Evolutionary conservation across 176 grass and related monocot genomes (phyloP).

Genomic region (Phyllostachys edulis): DNA sequence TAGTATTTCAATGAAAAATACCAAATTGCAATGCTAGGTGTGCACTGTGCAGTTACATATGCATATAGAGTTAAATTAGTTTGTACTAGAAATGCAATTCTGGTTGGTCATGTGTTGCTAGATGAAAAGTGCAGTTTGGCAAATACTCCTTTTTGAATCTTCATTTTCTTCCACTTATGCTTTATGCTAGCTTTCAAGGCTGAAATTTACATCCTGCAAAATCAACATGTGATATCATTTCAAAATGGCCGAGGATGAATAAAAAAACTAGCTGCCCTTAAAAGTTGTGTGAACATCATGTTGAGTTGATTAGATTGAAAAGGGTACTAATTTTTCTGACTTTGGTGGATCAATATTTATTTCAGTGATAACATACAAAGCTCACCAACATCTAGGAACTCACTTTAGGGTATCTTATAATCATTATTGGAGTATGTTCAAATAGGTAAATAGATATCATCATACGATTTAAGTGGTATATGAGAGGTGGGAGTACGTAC

Average conservation of each 20-base stretch:
- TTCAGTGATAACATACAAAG: not conserved
- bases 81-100: not conserved
- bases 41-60: not conserved
- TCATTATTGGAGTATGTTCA: too few relatives aligned
- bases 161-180: not conserved
- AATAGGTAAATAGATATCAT: too few relatives aligned
- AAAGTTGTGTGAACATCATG: not conserved
- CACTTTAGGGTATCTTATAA: too few relatives aligned
- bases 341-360: not conserved
- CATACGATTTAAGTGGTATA: too few relatives aligned
- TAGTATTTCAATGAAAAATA: constrained; percentile 10
- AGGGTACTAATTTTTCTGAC: not conserved
- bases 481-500: too few relatives aligned
- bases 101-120: constrained; percentile 22
- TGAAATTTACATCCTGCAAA: not conserved
- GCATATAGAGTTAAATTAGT: not conserved
- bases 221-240: not conserved
- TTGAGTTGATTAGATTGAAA: not conserved
- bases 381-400: not conserved
- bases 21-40: not conserved
- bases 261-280: not conserved
- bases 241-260: not conserved
- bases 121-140: not conserved
- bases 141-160: not conserved
- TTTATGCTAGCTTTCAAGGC: not conserved